Evolutionary conservation across 2,329 filamentous ascomycete species (phyloP).

Genomic region (Elsinoe batatas): DNA sequence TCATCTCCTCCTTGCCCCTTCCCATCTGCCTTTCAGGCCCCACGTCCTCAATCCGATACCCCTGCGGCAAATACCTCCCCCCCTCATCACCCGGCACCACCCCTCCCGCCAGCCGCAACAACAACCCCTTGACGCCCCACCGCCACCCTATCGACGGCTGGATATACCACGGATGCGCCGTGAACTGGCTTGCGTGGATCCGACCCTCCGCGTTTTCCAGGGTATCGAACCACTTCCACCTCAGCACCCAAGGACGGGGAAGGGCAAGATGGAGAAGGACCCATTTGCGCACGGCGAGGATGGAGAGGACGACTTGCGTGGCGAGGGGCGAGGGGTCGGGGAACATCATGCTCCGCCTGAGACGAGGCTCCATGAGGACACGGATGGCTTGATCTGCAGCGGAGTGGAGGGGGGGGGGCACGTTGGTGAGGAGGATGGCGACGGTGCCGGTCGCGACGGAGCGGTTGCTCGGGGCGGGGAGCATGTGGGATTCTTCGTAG

Average conservation of each 20-base stretch:
- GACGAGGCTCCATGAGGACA: slow-evolving; percentile 53
- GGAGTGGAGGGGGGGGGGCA: slow-evolving; percentile 38
- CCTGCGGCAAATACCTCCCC: not conserved
- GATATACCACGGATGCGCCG: slow-evolving; percentile 54
- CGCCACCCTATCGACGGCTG: slow-evolving; percentile 15
- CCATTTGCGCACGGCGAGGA: slow-evolving; percentile 46
- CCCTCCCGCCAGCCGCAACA: not conserved
- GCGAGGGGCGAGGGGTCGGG: slow-evolving; percentile 29
- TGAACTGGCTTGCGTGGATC: slow-evolving; percentile 43
- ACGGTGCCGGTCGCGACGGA: slow-evolving; percentile 44
- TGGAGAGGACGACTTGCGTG: slow-evolving; percentile 32
- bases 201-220: slow-evolving; percentile 44
- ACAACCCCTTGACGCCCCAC: not conserved
- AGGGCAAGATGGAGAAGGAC: slow-evolving; percentile 49
- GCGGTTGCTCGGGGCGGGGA: slow-evolving; percentile 31
- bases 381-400: slow-evolving; percentile 44
- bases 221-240: slow-evolving; percentile 32
- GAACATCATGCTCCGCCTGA: slow-evolving; percentile 56
- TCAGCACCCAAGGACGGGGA: slow-evolving; percentile 41
- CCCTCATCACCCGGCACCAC: not conserved
- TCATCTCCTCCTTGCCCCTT: not conserved
- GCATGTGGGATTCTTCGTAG: slow-evolving; percentile 53
- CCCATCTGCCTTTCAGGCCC: not conserved
- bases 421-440: slow-evolving; percentile 49
- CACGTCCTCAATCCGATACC: not conserved